Evolutionary conservation across 129 eudicot species (phyloP).

Genomic region (Daucus carota): DH1_v3.0 NC_030383.2:59729001-59729500

Average conservation of each 20-base stretch:
- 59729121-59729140: constrained; percentile 59
- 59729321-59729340: constrained; percentile 61
- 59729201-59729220: constrained; percentile 59
- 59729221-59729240: constrained; percentile 43
- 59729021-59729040: constrained; percentile 29
- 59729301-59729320: constrained; percentile 33
- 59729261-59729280: background rate
- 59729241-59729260: constrained; percentile 28
- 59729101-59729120: constrained; percentile 52
- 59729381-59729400: background rate
- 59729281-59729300: constrained; percentile 10
- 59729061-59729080: constrained; percentile 55
- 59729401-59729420: constrained; percentile 5
- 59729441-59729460: constrained; percentile 11
- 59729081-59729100: constrained; percentile 38
- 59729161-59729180: constrained; percentile 53
- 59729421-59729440: constrained; percentile 2
- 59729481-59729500: constrained; percentile 17
- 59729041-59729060: constrained; percentile 40
- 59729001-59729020: constrained; percentile 55
- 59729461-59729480: constrained; percentile 6
- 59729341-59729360: constrained; percentile 14
- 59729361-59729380: background rate
- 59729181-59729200: constrained; percentile 38
- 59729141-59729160: constrained; percentile 69